These are phyloP conservation scores for Ustilago vetiveriae DNA, from an alignment of 1,284 basidiomycete species.

Conservation along the genomic window DNA sequence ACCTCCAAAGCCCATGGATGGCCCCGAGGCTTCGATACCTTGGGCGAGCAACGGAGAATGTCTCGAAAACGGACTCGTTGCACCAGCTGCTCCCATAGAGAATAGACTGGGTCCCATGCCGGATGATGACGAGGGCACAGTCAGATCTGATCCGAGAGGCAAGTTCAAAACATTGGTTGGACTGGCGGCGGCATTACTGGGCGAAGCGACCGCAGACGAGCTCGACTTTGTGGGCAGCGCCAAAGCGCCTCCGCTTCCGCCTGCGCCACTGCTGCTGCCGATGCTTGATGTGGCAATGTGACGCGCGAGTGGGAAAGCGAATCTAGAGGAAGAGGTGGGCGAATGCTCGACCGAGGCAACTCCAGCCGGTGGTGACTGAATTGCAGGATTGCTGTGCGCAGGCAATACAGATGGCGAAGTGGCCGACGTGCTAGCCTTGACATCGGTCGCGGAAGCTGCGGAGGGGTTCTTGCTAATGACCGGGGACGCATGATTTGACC, in stretches of 20 bases:
- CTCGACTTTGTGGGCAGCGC: constrained; percentile 20
- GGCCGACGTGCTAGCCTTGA: background rate
- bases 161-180: constrained; percentile 24
- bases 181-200: constrained; percentile 1
- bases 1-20: constrained; percentile 12
- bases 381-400: constrained; percentile 16
- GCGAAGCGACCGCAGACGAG: constrained; percentile 22
- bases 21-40: constrained; percentile 8
- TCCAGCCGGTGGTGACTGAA: constrained; percentile 24
- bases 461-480: constrained; percentile 28
- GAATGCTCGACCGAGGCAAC: constrained; percentile 41
- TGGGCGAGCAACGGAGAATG: constrained; percentile 37
- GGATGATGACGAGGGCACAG: constrained; percentile 12
- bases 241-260: constrained; percentile 1
- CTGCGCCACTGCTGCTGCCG: constrained; percentile 2
- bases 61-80: constrained; percentile 29
- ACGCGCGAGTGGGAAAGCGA: constrained; percentile 48
- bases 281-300: constrained; percentile 24
- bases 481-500: constrained; percentile 43
- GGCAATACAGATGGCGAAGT: constrained; percentile 7
- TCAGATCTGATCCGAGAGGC: constrained; percentile 19
- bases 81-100: constrained; percentile 13
- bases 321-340: constrained; percentile 42
- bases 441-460: background rate
- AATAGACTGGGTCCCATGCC: constrained; percentile 27